Evolutionary conservation across 2,329 filamentous ascomycete species (phyloP).

Genomic region (Fusarium acutatum): DNA sequence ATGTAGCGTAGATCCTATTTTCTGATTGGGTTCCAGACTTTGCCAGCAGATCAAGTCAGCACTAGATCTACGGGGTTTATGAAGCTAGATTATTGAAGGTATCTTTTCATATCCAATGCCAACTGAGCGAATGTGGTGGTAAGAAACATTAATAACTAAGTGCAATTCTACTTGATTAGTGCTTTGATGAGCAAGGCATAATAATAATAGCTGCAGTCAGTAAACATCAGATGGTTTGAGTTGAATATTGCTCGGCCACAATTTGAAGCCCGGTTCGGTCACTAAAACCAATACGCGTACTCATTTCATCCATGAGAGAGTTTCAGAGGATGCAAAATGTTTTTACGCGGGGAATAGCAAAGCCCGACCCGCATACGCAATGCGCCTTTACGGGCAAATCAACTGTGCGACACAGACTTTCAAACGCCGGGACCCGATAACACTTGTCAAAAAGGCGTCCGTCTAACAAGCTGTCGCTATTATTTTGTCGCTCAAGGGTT

Average conservation of each 20-base stretch:
- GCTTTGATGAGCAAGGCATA: neutral
- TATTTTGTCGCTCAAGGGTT: constrained; percentile 31
- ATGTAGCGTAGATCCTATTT: neutral
- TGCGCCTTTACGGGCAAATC: constrained; percentile 1
- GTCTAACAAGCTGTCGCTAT: constrained; percentile 12
- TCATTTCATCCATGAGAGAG: neutral
- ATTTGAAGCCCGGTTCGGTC: neutral
- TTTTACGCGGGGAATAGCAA: constrained; percentile 18
- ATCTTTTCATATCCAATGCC: neutral
- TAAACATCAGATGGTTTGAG: neutral
- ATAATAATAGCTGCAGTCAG: neutral
- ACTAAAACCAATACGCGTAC: constrained; percentile 21
- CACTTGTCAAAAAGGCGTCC: constrained; percentile 10
- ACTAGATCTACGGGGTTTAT: neutral
- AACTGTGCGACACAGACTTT: neutral
- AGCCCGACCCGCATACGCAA: constrained; percentile 9
- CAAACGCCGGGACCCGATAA: constrained; percentile 18
- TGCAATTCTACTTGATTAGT: neutral
- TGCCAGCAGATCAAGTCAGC: neutral
- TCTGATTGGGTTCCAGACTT: neutral
- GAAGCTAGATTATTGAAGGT: neutral
- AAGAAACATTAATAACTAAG: neutral
- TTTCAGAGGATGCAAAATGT: neutral
- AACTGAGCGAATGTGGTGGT: neutral
- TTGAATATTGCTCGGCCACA: neutral